Base-by-base conservation (phyloP, 306 rosid species). In the Rubus parviflorus region DNA sequence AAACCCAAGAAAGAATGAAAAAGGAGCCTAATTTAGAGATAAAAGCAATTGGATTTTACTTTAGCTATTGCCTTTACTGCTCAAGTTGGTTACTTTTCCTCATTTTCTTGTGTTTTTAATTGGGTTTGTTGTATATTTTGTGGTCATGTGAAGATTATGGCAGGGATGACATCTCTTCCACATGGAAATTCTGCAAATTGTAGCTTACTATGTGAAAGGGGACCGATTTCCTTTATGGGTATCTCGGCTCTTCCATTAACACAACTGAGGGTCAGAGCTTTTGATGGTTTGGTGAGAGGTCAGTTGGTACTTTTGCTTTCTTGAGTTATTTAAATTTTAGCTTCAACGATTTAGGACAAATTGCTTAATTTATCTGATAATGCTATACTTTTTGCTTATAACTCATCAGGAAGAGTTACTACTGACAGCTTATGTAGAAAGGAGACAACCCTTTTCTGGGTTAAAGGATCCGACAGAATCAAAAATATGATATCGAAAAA, bases 241-340 rank as follows among this genome's bases (percentile, higher is more conserved):
- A 69, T 81, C 72, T 79, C 89, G 46, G 79, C 90, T 84, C 74
- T 85, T 75, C 88, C 97, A 72, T 75, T 60, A 74, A 68, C 82
- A 57, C 86, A 72, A 10, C 67, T 75, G 19, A 69, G 68, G 84
- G 75, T 52, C 53, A 71, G 80, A 73, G 77, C 79, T 73, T 83
- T 53, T 76, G 76, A 58, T 68, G 73, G 83, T 80, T 86, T 74
- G 51, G 79, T 48, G 38, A 75, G 81, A 85, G 97, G 97, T 92
- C 58, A 74, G 86, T 83, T 60, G 47, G 69, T 72, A 12, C 47
- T 74, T 19, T 20, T 47, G 16, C 53, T 23, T 68, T 69, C 72
- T 71, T 35, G 42, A 70, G 11, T 77, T 53, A n/a, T n/a, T 45
- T 56, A 64, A 30, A 30, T 30, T 30, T n/a, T 40, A 25, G 70